A percentile compares a stretch with the other conserved stretches of the same genome.
Conservation (phyloP, 192 early-diverging fungal species). For the Geranomyces michiganensis region DNA sequence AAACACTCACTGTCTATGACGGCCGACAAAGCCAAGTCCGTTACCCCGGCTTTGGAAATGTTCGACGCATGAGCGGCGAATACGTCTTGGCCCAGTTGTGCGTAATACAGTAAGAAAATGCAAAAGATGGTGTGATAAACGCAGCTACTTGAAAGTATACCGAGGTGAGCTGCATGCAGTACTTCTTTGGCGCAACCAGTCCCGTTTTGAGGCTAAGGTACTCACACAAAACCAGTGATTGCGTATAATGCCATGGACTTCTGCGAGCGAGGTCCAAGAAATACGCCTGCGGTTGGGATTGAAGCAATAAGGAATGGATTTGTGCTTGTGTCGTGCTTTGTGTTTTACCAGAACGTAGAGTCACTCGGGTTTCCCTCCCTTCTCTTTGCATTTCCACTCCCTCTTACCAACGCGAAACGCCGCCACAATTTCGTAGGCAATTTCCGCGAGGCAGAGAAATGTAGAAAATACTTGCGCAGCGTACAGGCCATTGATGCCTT, state of each 20-base stretch:
- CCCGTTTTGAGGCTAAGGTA: background rate
- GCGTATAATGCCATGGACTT: background rate
- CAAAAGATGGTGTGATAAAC: background rate
- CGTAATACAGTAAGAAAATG: background rate
- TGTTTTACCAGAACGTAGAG: no score
- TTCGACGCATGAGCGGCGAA: background rate
- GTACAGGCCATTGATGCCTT: background rate
- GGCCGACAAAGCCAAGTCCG: background rate
- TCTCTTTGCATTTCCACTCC: no score
- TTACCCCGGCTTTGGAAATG: slow-evolving; percentile 6
- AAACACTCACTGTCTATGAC: slow-evolving; percentile 4
- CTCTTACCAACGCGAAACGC: background rate
- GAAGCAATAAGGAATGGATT: no score
- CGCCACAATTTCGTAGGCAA: background rate
- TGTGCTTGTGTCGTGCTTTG: no score
- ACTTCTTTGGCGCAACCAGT: no score
- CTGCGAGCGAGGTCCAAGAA: background rate
- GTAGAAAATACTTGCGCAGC: background rate
- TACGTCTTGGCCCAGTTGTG: background rate
- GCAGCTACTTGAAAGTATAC: no score
- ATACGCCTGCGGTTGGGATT: background rate
- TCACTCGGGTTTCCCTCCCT: no score
- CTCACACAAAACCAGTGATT: background rate
- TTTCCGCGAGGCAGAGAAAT: background rate
- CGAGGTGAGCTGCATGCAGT: no score